Conservation (phyloP, 2,329 filamentous ascomycete genomes). For the Ascochyta pisi region DNA sequence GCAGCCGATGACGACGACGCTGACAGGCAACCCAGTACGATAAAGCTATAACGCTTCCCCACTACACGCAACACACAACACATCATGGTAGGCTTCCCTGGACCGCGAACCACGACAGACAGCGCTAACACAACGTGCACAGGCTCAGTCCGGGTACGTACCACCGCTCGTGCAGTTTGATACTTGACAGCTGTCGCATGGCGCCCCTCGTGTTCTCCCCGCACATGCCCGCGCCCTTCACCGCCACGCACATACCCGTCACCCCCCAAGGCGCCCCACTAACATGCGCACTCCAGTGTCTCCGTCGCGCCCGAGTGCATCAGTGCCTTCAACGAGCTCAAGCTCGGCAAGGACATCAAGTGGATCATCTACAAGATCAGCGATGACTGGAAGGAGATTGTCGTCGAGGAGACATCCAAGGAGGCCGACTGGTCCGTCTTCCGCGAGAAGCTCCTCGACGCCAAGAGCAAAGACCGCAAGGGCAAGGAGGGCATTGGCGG, state of each 20-base stretch:
- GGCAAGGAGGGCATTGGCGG: constrained; percentile 67
- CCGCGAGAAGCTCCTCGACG: constrained; percentile 76
- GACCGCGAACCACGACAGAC: neutral
- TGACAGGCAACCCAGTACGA: constrained; percentile 46
- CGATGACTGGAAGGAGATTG: constrained; percentile 82
- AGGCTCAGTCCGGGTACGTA: constrained; percentile 56
- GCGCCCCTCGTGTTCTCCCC: constrained; percentile 19
- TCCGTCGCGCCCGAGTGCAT: constrained; percentile 75
- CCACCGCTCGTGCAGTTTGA: constrained; percentile 20
- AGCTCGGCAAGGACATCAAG: constrained; percentile 78
- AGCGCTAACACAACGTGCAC: constrained; percentile 26
- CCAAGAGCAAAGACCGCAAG: constrained; percentile 73
- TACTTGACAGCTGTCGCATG: constrained; percentile 18
- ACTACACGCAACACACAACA: constrained; percentile 33
- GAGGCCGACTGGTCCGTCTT: constrained; percentile 74
- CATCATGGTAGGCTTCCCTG: constrained; percentile 45
- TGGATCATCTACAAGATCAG: constrained; percentile 90
- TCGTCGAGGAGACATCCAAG: constrained; percentile 75
- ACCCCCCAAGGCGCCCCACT: constrained; percentile 14
- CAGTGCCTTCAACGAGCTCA: constrained; percentile 76
- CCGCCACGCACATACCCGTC: neutral
- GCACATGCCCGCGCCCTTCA: constrained; percentile 7
- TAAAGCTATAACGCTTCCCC: constrained; percentile 38
- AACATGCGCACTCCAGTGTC: constrained; percentile 62
- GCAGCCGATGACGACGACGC: constrained; percentile 44